Base-by-base conservation (phyloP, 257 asterid genomes). In the Ophiorrhiza pumila region DNA sequence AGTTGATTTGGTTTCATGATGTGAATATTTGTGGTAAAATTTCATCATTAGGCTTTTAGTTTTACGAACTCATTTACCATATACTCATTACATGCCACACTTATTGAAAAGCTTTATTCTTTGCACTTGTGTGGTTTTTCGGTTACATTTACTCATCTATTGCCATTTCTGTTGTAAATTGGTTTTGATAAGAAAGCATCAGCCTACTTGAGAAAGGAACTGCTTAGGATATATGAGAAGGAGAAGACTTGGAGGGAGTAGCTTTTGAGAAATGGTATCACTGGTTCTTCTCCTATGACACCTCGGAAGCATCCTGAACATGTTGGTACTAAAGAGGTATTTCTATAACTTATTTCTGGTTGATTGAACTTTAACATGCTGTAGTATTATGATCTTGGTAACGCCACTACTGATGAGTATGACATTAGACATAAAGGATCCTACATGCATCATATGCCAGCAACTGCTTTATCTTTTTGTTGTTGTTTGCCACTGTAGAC, bases 241-340 rank as follows among this genome's bases (percentile, higher is more conserved):
- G 98, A 93, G 77, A 91, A 80, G 82, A 68, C 83, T 65, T 88
- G 96, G 94, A 87, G 98, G 81, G 96, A 93, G 85, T 78, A 67
- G 71, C 87, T 93, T 42, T 89, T 97, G 97, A 87, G 68, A 85
- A 86, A 85, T 86, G 97, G 97, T 79, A 83, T 91, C 53, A 79
- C 82, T 65, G 77, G 83, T 77, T 88, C 96, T 83, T 85, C 96
- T 78, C 85, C 80, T 45, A 84, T 89, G 96, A 49, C 83, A 42
- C 88, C 92, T 77, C 85, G 95, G 32, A 78, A 68, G 78, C 79
- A 81, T 80, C 96, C 97, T 71, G 92, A 91, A 63, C 80, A 76
- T 81, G 91, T 88, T 78, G 93, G 96, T 71, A 81, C 83, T 8
- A 97, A 93, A 85, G 98, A 93, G 97, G 98, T 93, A 79, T 52